Evolutionary conservation across 345 rosid species (phyloP), one percentile per base, ranked within the genome.

Genomic region (Microcos paniculata): DNA sequence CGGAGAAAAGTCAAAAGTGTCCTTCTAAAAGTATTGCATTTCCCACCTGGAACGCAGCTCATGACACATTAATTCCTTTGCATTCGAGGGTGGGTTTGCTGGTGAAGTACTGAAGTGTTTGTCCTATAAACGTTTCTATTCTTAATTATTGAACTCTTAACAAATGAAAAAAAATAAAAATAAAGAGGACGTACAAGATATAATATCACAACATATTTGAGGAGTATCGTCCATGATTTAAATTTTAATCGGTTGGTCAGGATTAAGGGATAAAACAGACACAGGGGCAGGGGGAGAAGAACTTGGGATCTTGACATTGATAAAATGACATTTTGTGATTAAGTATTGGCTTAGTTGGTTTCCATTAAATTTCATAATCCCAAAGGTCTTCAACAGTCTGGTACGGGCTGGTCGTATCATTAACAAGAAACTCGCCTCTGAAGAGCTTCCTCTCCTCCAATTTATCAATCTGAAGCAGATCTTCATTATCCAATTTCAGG

Each of bases 341-440:
- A n/a, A n/a, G n/a, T n/a, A n/a, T n/a, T n/a, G n/a, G n/a, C n/a
- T 35, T 35, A 35, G 4, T 35, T 4, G 3, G 1, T 35, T 35
- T 1, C 6, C 3, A 30, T 88, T 85, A 94, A 55, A 94, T 91
- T 65, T 92, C 98, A 67, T 80, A 72, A 52, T 94, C 98, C 97
- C 97, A 94, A 33, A 91, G 89, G 19, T 92, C 85, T 72, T 86
- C 59, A 52, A 94, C 40, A 18, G 91, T 86, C 84, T 79, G 84
- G 85, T 90, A 94, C 10, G 97, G 95, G 75, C 98, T 92, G 4
- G 88, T 94, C 8, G 94, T 90, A 53, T 85, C 53, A 70, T 92
- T 92, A 65, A 89, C 90, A 64, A 82, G 85, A 70, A 84, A 86
- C 19, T 92, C 97, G 38, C 92, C 98, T 87, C 98, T 92, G 90